phyloP scores from a whole-genome alignment of 768 basidiomycete genomes.

The Termitomyces sp. region DNA sequence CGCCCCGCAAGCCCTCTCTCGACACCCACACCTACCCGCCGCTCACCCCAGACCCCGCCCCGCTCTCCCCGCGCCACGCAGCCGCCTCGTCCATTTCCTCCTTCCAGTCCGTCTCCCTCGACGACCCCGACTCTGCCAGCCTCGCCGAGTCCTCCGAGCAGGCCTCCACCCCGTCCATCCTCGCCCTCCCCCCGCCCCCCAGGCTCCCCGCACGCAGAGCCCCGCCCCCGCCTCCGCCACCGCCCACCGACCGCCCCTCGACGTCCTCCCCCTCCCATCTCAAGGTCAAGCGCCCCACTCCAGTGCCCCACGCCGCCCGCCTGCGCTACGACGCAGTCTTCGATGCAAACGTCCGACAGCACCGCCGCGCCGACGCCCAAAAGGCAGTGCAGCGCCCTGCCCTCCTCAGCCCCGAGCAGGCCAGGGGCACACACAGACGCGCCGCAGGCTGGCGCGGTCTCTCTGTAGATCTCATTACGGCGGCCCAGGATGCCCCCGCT shows the following conservation, averaged over 20 bases:
- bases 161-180: conserved; percentile 48
- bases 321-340: conserved; percentile 68
- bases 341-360: conserved; percentile 49
- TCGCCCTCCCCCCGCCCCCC: conserved; percentile 46
- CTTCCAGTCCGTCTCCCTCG: conserved; percentile 75
- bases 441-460: conserved; percentile 73
- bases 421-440: conserved; percentile 39
- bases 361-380: conserved; percentile 34
- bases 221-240: conserved; percentile 37
- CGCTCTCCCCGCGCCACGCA: conserved; percentile 42
- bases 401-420: conserved; percentile 28
- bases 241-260: conserved; percentile 63
- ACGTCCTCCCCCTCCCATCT: conserved; percentile 24
- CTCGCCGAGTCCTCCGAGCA: conserved; percentile 74
- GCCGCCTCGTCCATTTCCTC: conserved; percentile 74
- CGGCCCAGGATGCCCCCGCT: conserved; percentile 21
- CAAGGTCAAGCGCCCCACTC: conserved; percentile 50
- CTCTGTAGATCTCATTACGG: conserved; percentile 62
- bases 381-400: conserved; percentile 27
- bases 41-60: conserved; percentile 28
- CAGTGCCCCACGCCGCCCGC: conserved; percentile 60
- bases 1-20: conserved; percentile 57
- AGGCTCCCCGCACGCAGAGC: conserved; percentile 42
- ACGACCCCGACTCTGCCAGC: conserved; percentile 39
- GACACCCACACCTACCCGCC: conserved; percentile 52